phyloP scores from a whole-genome alignment of 2,329 filamentous ascomycete species.

The Neofusicoccum kwambonambiense region DNA sequence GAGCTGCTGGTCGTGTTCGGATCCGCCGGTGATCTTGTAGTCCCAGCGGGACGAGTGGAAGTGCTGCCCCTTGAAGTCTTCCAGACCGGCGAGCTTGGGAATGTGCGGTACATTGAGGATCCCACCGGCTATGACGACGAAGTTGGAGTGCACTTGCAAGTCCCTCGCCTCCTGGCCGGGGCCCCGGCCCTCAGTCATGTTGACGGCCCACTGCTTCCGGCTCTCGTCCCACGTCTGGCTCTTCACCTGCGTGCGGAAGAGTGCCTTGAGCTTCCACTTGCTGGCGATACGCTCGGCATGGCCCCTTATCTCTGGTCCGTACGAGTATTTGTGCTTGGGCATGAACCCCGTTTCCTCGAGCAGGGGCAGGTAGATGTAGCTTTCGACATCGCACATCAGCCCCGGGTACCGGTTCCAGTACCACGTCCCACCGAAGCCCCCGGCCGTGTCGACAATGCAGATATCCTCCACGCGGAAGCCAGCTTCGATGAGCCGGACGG shows the following conservation, averaged over 20 bases:
- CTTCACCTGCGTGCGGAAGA: constrained; percentile 36
- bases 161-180: no score
- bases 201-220: constrained; percentile 34
- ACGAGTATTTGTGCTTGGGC: constrained; percentile 32
- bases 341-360: constrained; percentile 45
- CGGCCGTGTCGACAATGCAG: constrained; percentile 26
- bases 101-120: constrained; percentile 32
- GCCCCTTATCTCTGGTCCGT: constrained; percentile 33
- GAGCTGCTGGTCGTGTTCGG: constrained; percentile 25
- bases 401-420: constrained; percentile 33
- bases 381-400: constrained; percentile 18
- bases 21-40: constrained; percentile 35
- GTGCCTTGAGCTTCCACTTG: constrained; percentile 29
- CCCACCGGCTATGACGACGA: constrained; percentile 27
- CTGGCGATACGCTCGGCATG: constrained; percentile 37
- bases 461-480: constrained; percentile 38
- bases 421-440: constrained; percentile 28
- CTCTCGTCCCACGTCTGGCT: constrained; percentile 58
- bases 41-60: constrained; percentile 29
- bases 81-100: constrained; percentile 34
- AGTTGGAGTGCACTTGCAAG: constrained; percentile 33
- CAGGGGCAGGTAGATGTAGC: constrained; percentile 31
- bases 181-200: constrained; percentile 18
- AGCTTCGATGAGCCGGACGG: constrained; percentile 39
- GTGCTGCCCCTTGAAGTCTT: constrained; percentile 34